phyloP scores from a whole-genome alignment of 805 yeast genomes.

The Ogataea naganishii region DNA sequence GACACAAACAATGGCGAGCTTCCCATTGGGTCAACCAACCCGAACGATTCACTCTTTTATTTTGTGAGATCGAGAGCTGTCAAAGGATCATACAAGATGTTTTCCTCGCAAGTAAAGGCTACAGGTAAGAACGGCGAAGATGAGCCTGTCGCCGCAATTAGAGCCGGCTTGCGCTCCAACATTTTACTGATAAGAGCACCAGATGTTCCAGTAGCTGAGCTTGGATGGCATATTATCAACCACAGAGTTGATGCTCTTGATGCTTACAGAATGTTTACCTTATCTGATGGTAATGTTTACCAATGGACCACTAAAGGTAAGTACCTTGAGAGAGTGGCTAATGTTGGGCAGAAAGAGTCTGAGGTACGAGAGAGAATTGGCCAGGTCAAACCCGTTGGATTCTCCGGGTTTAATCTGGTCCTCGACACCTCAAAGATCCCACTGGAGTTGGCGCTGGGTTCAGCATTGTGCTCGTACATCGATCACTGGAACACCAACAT shows the following conservation, averaged over 20 bases:
- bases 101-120: conserved; percentile 27
- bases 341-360: conserved; percentile 54
- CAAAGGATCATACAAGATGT: conserved; percentile 58
- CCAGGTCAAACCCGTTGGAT: conserved; percentile 43
- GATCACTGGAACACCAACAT: conserved; percentile 62
- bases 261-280: conserved; percentile 49
- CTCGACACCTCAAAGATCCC: conserved; percentile 48
- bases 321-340: conserved; percentile 47
- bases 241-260: conserved; percentile 57
- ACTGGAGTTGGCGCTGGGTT: conserved; percentile 48
- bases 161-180: conserved; percentile 57
- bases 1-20: conserved; percentile 30
- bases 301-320: conserved; percentile 60
- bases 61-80: conserved; percentile 57
- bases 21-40: conserved; percentile 32
- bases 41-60: conserved; percentile 39
- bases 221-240: conserved; percentile 56
- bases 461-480: conserved; percentile 51
- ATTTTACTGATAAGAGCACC: conserved; percentile 46
- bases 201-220: conserved; percentile 39
- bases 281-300: conserved; percentile 51
- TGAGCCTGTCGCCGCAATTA: conserved; percentile 47
- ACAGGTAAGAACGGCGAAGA: conserved; percentile 42
- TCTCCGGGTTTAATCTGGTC: conserved; percentile 43
- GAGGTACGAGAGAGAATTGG: conserved; percentile 62